Evolutionary conservation across 78 protist species (phyloP).

Genomic region (Thecamonas trahens): DNA sequence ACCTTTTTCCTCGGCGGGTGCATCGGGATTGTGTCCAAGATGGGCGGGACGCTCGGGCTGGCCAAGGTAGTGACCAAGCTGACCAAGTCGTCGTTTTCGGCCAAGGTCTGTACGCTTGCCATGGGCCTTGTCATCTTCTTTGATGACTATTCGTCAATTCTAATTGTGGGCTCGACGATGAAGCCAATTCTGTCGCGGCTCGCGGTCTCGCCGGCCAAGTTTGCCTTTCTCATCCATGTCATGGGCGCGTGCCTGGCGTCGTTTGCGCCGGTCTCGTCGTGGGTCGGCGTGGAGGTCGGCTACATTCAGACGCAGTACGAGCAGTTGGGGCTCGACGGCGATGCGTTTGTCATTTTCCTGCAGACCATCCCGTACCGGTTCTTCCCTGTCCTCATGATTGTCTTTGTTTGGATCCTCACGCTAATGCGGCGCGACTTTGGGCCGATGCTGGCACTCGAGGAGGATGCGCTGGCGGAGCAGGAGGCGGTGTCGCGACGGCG

Average conservation of each 20-base stretch:
- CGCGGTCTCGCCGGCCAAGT: neutral
- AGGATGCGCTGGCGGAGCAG: too few species aligned
- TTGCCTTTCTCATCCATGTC: neutral
- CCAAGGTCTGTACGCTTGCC: neutral
- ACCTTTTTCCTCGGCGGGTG: neutral
- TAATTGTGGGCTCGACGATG: neutral
- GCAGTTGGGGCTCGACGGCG: neutral
- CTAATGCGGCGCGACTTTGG: neutral
- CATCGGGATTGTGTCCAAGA: neutral
- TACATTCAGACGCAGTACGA: neutral
- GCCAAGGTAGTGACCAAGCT: neutral
- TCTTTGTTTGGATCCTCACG: neutral
- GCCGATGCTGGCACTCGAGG: neutral
- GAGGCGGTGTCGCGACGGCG: too few species aligned
- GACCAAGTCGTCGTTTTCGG: neutral
- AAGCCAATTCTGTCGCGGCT: neutral
- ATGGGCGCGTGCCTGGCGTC: neutral
- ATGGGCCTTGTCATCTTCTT: neutral
- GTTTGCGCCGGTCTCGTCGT: slow-evolving; percentile 14
- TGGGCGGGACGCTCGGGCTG: slow-evolving; percentile 8
- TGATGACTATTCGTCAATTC: slow-evolving; percentile 6
- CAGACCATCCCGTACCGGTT: neutral
- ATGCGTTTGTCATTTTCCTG: neutral
- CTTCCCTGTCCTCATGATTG: neutral
- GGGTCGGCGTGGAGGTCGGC: slow-evolving; percentile 11